These are phyloP conservation scores for Chlorella vulgaris DNA, from an alignment of 139 green algal genomes.

Conservation along the genomic window DNA sequence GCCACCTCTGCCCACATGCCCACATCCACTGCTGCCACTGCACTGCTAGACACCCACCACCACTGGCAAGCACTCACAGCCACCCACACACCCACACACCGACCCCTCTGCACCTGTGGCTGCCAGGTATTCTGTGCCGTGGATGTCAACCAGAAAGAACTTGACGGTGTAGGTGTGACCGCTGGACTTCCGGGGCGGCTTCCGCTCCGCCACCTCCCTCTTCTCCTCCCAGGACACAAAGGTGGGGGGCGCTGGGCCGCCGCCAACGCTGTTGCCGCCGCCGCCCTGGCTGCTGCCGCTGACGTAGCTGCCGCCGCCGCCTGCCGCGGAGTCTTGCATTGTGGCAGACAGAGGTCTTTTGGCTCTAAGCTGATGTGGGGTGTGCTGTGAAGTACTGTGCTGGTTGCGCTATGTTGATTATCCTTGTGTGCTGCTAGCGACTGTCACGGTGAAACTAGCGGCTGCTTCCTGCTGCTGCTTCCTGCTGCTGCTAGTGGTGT, in stretches of 20 bases:
- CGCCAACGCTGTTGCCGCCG: background rate
- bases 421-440: no score
- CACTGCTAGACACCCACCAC: no score
- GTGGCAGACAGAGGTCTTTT: no score
- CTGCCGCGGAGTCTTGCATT: no score
- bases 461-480: no score
- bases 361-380: no score
- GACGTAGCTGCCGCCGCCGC: background rate
- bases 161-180: slow-evolving; percentile 40
- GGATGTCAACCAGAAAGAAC: slow-evolving; percentile 50
- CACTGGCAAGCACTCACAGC: no score
- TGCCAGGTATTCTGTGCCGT: slow-evolving; percentile 43
- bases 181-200: slow-evolving; percentile 15
- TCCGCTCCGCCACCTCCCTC: slow-evolving; percentile 1
- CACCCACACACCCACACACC: background rate
- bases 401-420: no score
- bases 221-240: slow-evolving; percentile 23
- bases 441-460: no score
- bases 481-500: slow-evolving; percentile 1
- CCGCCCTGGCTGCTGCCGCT: background rate
- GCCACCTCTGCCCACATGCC: no score
- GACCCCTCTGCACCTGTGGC: slow-evolving; percentile 13
- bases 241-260: background rate
- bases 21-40: no score
- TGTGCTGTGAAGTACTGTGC: no score